Evolutionary conservation across 2,329 filamentous ascomycete genomes (phyloP).

Genomic region (Neurospora sp.): DNA sequence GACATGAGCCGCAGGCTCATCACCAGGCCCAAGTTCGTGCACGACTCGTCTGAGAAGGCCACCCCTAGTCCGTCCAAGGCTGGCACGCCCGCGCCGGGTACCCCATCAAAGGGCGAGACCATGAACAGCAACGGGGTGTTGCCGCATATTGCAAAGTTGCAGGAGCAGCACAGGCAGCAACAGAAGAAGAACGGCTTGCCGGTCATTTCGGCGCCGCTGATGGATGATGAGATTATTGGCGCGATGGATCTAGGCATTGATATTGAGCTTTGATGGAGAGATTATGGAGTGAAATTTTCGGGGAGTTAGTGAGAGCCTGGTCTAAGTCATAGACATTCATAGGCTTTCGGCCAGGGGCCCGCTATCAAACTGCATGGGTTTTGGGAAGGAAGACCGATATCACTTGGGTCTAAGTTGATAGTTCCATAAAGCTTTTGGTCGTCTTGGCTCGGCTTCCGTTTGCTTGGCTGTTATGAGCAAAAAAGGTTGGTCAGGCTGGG

Average conservation of each 20-base stretch:
- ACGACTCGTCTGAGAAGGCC: constrained; percentile 34
- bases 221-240: constrained; percentile 89
- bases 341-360: too few species aligned
- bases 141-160: constrained; percentile 44
- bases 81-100: background rate
- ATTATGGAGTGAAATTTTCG: background rate
- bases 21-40: constrained; percentile 58
- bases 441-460: background rate
- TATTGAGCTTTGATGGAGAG: constrained; percentile 32
- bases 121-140: constrained; percentile 32
- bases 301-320: background rate
- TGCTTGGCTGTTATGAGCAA: background rate
- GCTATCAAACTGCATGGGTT: background rate
- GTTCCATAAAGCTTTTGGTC: background rate
- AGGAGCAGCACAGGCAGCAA: constrained; percentile 37
- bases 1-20: constrained; percentile 54
- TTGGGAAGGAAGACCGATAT: background rate
- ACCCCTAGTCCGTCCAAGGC: background rate
- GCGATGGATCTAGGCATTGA: constrained; percentile 86
- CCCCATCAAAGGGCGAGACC: background rate
- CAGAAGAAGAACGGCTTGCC: constrained; percentile 46
- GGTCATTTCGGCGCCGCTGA: constrained; percentile 67
- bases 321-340: background rate
- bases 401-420: background rate
- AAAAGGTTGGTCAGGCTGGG: background rate